Evolutionary conservation across 2,329 filamentous ascomycete species (phyloP), one percentile per base, ranked within the genome.

Genomic region (Fonsecaea pedrosoi): DNA sequence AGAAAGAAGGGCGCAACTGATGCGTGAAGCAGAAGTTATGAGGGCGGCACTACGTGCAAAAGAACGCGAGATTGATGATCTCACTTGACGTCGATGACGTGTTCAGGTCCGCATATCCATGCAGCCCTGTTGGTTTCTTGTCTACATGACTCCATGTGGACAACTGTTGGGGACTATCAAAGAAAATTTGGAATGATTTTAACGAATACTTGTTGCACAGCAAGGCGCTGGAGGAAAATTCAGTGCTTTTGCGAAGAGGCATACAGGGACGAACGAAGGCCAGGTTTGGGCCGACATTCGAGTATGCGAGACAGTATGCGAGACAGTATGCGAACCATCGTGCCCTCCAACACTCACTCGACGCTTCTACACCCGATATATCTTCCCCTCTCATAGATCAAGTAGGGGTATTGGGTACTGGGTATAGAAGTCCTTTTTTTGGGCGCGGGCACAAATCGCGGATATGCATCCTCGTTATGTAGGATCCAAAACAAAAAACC

Each of bases 21-120:
- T 89, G 75, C 83, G 87, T 30, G 92, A 96, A 76, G 88, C 91
- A 0, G 90, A 94, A 74, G 83, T 84, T 60, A 95, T 95, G 88
- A 85, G 90, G 42, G 87, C 89, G 76, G 82, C 90, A 77, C 81
- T 94, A 35, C 84, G 87, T 9, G 89, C 87, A 12, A 94, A 93
- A 74, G 91, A 94, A 78, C 83, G 87, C 55, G 91, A 94, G 74
- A 80, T 94, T 64, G 88, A 89, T 57, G 82, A 82, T 42, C 75
- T 86, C 66, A 80, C 78, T 50, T 76, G 76, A 70, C n/a, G 15
- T 53, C 32, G 2, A 37, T 30, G 57, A 50, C 25, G 25, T 48
- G 8, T 38, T 18, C 37, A 25, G 60, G 9, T 12, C 13, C 18
- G 45, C 59, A 54, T 25, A 34, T 59, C 40, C 15, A 45, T 18